phyloP scores from a whole-genome alignment of 148 eudicot species.

The Pharnaceum exiguum region DNA sequence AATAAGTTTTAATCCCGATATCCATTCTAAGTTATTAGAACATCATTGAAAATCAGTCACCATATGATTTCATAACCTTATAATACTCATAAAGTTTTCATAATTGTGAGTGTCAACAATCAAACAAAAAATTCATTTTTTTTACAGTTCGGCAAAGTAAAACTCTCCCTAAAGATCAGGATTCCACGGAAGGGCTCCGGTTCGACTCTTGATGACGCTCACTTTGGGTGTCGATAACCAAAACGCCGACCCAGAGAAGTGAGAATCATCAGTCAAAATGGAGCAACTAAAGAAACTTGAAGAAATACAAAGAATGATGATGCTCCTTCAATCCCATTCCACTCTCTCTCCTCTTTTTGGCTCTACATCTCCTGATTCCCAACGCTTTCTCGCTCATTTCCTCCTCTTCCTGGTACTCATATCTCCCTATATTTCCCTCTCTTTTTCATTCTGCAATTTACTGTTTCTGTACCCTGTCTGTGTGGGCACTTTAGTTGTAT shows the following conservation, averaged over 20 bases:
- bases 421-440: neutral
- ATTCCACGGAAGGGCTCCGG: too few species aligned
- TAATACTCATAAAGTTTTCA: too few species aligned
- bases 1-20: too few species aligned
- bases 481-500: neutral
- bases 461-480: neutral
- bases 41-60: too few species aligned
- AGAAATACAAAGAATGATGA: conserved; percentile 39
- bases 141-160: too few species aligned
- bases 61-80: too few species aligned
- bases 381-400: conserved; percentile 58
- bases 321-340: conserved; percentile 29
- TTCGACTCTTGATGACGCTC: too few species aligned
- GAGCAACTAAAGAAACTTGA: conserved; percentile 64
- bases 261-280: conserved; percentile 26
- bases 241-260: neutral
- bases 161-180: too few species aligned
- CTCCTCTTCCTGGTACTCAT: conserved; percentile 53
- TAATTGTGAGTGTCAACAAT: too few species aligned
- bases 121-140: too few species aligned
- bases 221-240: too few species aligned
- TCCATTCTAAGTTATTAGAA: too few species aligned
- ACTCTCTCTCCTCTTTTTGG: conserved; percentile 19
- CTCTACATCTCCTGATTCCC: conserved; percentile 32
- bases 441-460: neutral